Evolutionary conservation across 1,284 basidiomycete genomes (phyloP).

Genomic region (Malassezia cuniculi): DNA sequence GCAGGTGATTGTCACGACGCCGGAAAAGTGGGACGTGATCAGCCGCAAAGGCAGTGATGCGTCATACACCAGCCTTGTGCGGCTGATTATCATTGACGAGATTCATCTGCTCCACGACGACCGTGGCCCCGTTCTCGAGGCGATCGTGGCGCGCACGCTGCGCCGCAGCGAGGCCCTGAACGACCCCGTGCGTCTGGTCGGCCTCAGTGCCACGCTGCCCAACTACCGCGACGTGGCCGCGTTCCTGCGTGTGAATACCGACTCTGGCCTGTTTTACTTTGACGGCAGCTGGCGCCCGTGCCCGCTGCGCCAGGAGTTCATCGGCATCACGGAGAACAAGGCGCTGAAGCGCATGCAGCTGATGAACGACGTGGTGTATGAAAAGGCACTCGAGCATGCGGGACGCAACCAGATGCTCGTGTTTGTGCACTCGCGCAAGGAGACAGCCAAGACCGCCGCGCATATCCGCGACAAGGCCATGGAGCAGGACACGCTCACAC

Average conservation of each 20-base stretch:
- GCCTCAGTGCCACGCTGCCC: conserved; percentile 87
- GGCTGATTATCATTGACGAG: conserved; percentile 94
- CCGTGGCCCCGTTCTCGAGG: conserved; percentile 90
- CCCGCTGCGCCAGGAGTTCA: conserved; percentile 87
- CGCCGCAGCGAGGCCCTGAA: conserved; percentile 68
- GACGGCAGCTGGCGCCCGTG: conserved; percentile 82
- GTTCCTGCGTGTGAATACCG: conserved; percentile 86
- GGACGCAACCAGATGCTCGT: conserved; percentile 53
- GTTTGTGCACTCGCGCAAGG: conserved; percentile 95
- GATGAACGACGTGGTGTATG: conserved; percentile 98
- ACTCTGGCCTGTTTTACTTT: conserved; percentile 91
- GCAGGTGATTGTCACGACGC: conserved; percentile 96
- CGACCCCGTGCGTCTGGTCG: conserved; percentile 85
- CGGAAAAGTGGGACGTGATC: conserved; percentile 94
- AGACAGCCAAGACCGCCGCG: conserved; percentile 91
- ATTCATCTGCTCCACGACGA: conserved; percentile 97
- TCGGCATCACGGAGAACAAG: conserved; percentile 97
- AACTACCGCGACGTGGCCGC: conserved; percentile 98
- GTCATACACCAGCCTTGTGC: conserved; percentile 90
- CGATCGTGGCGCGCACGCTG: conserved; percentile 79
- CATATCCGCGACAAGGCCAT: conserved; percentile 89
- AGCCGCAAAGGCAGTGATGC: conserved; percentile 95
- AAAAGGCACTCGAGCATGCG: conserved; percentile 54
- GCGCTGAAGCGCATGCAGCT: conserved; percentile 96
- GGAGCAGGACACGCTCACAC: conserved; percentile 87